Evolutionary conservation across 768 basidiomycete genomes (phyloP).

Genomic region (Pisolithus marmoratus): DNA sequence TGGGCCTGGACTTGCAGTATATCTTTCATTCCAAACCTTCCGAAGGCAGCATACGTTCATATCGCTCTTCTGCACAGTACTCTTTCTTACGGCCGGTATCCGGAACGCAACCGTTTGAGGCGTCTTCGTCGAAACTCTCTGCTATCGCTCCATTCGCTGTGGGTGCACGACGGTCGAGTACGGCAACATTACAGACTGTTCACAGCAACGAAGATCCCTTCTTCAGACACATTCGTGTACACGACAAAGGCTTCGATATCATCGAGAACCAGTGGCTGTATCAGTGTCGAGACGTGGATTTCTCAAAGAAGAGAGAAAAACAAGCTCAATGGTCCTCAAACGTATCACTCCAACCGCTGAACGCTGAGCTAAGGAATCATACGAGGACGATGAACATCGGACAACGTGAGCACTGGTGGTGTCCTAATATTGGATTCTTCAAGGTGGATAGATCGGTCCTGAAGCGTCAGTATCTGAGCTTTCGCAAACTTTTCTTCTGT

Average conservation of each 20-base stretch:
- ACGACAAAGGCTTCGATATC: constrained; percentile 40
- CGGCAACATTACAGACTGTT: constrained; percentile 25
- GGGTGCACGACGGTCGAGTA: constrained; percentile 25
- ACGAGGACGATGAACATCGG: constrained; percentile 17
- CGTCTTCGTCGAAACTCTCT: constrained; percentile 2
- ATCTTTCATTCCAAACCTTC: constrained; percentile 29
- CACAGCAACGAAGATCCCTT: constrained; percentile 35
- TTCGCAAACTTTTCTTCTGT: constrained; percentile 16
- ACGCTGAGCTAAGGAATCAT: constrained; percentile 6
- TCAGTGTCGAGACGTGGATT: constrained; percentile 45
- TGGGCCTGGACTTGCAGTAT: constrained; percentile 42
- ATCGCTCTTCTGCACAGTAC: constrained; percentile 24
- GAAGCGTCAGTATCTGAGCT: constrained; percentile 21
- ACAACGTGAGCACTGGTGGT: constrained; percentile 61
- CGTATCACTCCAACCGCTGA: constrained; percentile 7
- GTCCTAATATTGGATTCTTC: constrained; percentile 57
- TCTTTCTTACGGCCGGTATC: constrained; percentile 17
- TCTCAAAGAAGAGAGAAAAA: constrained; percentile 5
- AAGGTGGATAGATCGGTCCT: constrained; percentile 46
- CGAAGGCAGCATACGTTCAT: constrained; percentile 32
- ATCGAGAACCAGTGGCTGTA: constrained; percentile 54
- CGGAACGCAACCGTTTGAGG: constrained; percentile 9
- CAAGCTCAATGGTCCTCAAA: constrained; percentile 15
- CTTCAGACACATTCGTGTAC: constrained; percentile 27
- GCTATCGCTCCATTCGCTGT: constrained; percentile 2